phyloP scores from a whole-genome alignment of 345 rosid species.

The Erysimum cheiranthoides region DNA sequence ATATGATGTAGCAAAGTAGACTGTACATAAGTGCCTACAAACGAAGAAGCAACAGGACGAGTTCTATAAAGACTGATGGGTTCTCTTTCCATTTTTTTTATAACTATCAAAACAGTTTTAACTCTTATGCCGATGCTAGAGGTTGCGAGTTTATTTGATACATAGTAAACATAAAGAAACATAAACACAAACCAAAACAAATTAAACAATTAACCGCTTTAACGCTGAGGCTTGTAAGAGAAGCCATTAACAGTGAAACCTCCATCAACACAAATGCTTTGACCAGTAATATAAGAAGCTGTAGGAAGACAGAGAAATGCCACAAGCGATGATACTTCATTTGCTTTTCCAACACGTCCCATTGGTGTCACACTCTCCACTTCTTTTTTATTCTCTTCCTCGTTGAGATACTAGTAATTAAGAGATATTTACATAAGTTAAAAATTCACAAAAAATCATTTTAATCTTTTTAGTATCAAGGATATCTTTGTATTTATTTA shows the following conservation, averaged over 20 bases:
- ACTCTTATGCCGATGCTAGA: too few relatives aligned
- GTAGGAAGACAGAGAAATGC: neutral
- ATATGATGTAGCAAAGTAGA: too few relatives aligned
- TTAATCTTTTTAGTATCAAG: neutral
- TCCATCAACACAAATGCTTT: neutral
- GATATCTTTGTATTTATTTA: neutral
- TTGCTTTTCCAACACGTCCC: neutral
- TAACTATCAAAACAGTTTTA: too few relatives aligned
- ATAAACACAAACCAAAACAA: too few relatives aligned
- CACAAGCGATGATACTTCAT: neutral
- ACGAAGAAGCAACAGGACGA: too few relatives aligned
- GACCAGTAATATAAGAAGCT: neutral
- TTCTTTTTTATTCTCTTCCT: constrained; percentile 47
- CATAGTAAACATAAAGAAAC: too few relatives aligned
- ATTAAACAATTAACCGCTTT: neutral
- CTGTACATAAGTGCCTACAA: too few relatives aligned
- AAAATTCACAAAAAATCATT: neutral
- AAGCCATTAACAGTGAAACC: neutral
- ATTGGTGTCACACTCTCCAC: constrained; percentile 9
- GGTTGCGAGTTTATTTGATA: too few relatives aligned
- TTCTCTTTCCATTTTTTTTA: too few relatives aligned
- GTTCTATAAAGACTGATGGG: too few relatives aligned
- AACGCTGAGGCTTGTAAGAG: neutral
- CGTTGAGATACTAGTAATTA: constrained; percentile 47
- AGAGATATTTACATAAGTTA: neutral